phyloP scores from a whole-genome alignment of 495 filamentous ascomycete genomes.

The Xylaria castorea region DNA sequence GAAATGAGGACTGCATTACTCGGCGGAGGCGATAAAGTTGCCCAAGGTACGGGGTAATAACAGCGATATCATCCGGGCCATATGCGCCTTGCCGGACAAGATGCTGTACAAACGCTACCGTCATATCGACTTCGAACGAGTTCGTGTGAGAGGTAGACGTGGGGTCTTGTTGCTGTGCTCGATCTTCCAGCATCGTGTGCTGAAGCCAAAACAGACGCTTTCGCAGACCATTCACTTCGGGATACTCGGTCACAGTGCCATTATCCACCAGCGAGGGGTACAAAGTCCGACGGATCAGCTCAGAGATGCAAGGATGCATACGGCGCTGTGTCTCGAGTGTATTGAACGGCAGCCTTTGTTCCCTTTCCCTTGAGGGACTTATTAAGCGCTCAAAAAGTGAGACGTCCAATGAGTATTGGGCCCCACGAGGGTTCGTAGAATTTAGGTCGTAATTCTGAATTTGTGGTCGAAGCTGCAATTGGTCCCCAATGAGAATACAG shows the following conservation, averaged over 20 bases:
- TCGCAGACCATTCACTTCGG: constrained; percentile 69
- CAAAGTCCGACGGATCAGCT: constrained; percentile 65
- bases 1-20: constrained; percentile 57
- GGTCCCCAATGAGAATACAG: constrained; percentile 78
- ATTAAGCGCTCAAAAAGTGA: constrained; percentile 76
- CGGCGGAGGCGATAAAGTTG: constrained; percentile 69
- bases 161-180: constrained; percentile 47
- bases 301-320: constrained; percentile 77
- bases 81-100: constrained; percentile 75
- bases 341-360: constrained; percentile 58
- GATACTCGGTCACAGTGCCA: constrained; percentile 57
- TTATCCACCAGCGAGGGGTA: constrained; percentile 72
- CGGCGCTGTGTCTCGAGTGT: constrained; percentile 71
- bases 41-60: constrained; percentile 78
- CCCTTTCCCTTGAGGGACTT: constrained; percentile 43
- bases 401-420: constrained; percentile 66
- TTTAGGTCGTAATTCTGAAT: constrained; percentile 70
- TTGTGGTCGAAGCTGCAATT: constrained; percentile 73
- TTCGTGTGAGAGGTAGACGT: constrained; percentile 69
- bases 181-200: constrained; percentile 64
- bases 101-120: constrained; percentile 69
- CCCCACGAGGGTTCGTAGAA: constrained; percentile 61
- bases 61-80: constrained; percentile 69
- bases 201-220: constrained; percentile 77
- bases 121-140: constrained; percentile 71